phyloP scores from a whole-genome alignment of 2,329 filamentous ascomycete species.

The Aspergillus cejpii region DNA sequence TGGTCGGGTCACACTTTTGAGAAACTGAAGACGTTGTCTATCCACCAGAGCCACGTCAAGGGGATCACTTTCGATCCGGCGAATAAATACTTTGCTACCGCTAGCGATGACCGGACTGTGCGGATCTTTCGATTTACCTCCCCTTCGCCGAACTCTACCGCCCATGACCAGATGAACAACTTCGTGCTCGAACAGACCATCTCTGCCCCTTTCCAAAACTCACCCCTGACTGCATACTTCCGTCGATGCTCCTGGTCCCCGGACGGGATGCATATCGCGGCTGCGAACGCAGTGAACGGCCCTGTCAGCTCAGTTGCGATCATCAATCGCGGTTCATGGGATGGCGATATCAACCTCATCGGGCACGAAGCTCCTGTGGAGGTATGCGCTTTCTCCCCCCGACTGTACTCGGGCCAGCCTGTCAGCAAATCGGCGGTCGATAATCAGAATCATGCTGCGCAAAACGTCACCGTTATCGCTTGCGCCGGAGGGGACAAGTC shows the following conservation, averaged over 20 bases:
- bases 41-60: conserved; percentile 96
- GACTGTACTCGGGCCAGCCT: conserved; percentile 72
- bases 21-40: conserved; percentile 86
- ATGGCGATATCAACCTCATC: conserved; percentile 93
- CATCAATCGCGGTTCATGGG: conserved; percentile 85
- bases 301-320: conserved; percentile 97
- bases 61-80: conserved; percentile 97
- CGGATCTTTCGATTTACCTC: conserved; percentile 95
- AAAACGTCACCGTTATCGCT: conserved; percentile 74
- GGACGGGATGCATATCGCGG: conserved; percentile 93
- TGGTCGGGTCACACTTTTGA: conserved; percentile 99
- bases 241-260: conserved; percentile 95
- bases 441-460: conserved; percentile 34
- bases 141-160: conserved; percentile 80
- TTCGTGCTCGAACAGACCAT: conserved; percentile 94
- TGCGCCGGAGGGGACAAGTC: conserved; percentile 97
- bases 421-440: conserved; percentile 44
- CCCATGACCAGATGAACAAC: conserved; percentile 94
- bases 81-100: conserved; percentile 98
- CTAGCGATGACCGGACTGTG: conserved; percentile 92
- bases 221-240: conserved; percentile 94
- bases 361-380: conserved; percentile 96
- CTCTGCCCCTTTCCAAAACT: conserved; percentile 76
- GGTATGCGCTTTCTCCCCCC: conserved; percentile 92
- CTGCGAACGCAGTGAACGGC: conserved; percentile 93